Base-by-base conservation (phyloP, 2,329 filamentous ascomycete genomes). In the Aureobasidium namibiae region DNA sequence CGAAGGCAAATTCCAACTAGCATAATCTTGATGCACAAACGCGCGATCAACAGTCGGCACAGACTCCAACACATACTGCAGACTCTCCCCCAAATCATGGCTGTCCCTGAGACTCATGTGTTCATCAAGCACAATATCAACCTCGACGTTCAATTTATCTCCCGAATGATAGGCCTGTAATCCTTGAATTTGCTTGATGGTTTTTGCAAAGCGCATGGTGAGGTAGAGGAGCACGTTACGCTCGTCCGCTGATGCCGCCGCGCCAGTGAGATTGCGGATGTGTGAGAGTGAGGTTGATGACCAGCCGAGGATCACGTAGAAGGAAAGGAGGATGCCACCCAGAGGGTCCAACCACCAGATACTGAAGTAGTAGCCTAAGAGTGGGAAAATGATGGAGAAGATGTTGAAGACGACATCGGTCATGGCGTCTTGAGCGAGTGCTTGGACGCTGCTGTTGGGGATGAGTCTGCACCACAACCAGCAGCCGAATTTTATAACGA, bases 121-220 rank as follows among this genome's bases (percentile, higher is more conserved):
- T 65, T 89, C 86, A 63, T 91, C 89, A 42, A 95, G 80, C 34
- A 95, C 88, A 64, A 94, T 88, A 70, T 95, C 90, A 11, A 92
- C 89, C 67, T 87, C 84, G 26, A 92, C 88, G 63, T 90, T 91
- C 60, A 94, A 79, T 76, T 91, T 92, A 71, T 94, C 90, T 26
- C 90, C 90, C 0, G 86, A 85, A 67, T 95, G 90, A 70, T 94
- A 95, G 1, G 90, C 90, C 65, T 91, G 86, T 59, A 94, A 75
- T 33, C 90, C 90, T 70, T 94, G 90, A 62, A 95, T 94, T 69
- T 90, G 86, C 68, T 84, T 85, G 68, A 96, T 95, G 13, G 88
- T 88, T 65, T 88, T 90, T 46, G 91, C 91, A 69, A 96, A 96
- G 21, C 92, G 87, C 88, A 96, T 95, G 1, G 91, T 94, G 65